Base-by-base conservation (phyloP, 2,329 filamentous ascomycete genomes). In the Ophiosphaerella herpotricha region DNA sequence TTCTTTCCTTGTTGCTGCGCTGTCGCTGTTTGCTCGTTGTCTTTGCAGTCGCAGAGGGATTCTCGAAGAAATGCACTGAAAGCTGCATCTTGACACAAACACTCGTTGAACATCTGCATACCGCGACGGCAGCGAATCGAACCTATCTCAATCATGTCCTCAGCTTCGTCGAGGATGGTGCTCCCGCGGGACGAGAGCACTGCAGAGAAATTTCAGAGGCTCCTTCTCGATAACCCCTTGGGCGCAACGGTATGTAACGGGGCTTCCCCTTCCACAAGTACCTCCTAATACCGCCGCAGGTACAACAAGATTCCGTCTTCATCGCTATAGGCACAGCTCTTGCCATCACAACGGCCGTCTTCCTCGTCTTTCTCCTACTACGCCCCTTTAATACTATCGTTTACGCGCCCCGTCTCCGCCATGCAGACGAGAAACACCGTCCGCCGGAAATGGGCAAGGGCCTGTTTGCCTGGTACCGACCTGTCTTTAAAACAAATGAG, bases 391-490 rank as follows among this genome's bases (percentile, higher is more conserved):
- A 97, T 74, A 88, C 87, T 48, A 84, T 93, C 61, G 90, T 99
- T 40, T 99, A 99, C 75, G 92, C 94, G 3, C 94, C 94, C 35
- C 93, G 95, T 71, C 80, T 95, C 41, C 96, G 96, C 72, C 88
- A 97, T 78, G 89, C 91, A 70, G 93, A 97, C 72, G 86, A 91
- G 61, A 91, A 88, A 74, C 91, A 96, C 77, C 85, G 89, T 8
- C 94, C 93, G 14, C 94, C 94, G 11, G 85, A 89, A 1, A 82
- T 97, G 64, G 90, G 89, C 48, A 95, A 88, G 68, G 88, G 90
- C n/a, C 78, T 93, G 8, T 91, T 96, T 70, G 87, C 91, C 40
- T 99, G 94, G 94, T 73, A 96, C 29, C 79, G 79, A 16, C 92
- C 93, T 0, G 77, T 99, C 29, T 80, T 91, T 74, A 84, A 80